Conservation (phyloP, 768 basidiomycete species). For the Tricholoma hemisulphureum region DNA sequence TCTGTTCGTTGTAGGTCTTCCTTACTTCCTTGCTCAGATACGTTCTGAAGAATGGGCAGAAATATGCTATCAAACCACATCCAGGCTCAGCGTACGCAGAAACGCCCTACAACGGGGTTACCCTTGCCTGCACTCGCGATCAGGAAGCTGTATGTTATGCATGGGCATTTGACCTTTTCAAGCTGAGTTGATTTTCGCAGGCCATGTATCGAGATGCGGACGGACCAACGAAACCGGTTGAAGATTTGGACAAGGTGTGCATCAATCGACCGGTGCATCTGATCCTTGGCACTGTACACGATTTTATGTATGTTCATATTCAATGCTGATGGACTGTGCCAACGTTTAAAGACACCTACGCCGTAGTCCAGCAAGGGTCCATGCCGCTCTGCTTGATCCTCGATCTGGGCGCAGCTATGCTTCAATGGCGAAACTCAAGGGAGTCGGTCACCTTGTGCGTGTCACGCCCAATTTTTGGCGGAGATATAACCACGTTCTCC, state of each 20-base stretch:
- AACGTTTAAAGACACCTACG: background rate
- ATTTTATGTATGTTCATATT: slow-evolving; percentile 48
- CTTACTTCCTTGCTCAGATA: background rate
- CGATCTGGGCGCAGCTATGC: slow-evolving; percentile 27
- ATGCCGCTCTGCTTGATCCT: slow-evolving; percentile 30
- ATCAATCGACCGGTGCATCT: slow-evolving; percentile 48
- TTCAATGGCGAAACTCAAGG: slow-evolving; percentile 22
- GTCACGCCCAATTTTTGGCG: background rate
- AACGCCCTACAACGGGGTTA: slow-evolving; percentile 40
- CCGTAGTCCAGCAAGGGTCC: slow-evolving; percentile 29
- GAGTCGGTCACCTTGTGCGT: slow-evolving; percentile 30
- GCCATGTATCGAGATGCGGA: slow-evolving; percentile 63
- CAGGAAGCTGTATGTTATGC: slow-evolving; percentile 55
- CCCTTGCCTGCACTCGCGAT: slow-evolving; percentile 56
- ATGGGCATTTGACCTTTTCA: background rate
- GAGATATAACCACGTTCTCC: background rate
- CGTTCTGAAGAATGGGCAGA: slow-evolving; percentile 27
- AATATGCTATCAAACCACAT: slow-evolving; percentile 44
- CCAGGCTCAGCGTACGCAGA: slow-evolving; percentile 28
- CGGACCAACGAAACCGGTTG: slow-evolving; percentile 53
- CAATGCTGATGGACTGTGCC: too few relatives aligned
- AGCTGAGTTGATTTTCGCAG: slow-evolving; percentile 27
- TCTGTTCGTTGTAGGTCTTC: slow-evolving; percentile 48
- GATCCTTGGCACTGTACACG: slow-evolving; percentile 48
- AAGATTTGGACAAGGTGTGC: slow-evolving; percentile 42